Conservation (phyloP, 202 grass and related monocot species). For the Dendrocalamus latiflorus region DNA sequence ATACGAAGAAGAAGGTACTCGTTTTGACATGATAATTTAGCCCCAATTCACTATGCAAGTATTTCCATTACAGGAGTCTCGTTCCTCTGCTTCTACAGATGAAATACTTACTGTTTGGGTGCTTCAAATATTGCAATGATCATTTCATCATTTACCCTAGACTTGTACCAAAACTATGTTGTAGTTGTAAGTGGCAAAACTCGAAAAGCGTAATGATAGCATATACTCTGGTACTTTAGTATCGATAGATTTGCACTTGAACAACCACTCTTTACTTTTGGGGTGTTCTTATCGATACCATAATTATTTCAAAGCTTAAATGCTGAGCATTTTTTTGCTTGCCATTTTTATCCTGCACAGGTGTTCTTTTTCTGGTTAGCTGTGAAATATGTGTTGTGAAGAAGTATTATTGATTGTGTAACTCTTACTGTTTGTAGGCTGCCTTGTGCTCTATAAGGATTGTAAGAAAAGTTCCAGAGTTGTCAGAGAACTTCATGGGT, state of each 20-base stretch:
- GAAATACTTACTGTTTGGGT: not conserved
- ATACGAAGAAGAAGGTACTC: constrained; percentile 93
- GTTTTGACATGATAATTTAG: not conserved
- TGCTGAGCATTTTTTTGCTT: not conserved
- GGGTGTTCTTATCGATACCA: not conserved
- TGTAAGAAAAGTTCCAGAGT: constrained; percentile 92
- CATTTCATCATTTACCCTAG: not conserved
- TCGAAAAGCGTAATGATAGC: not conserved
- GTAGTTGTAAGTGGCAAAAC: not conserved
- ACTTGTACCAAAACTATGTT: not conserved
- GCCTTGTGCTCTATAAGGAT: constrained; percentile 94
- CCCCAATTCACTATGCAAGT: not conserved
- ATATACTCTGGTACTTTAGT: not conserved
- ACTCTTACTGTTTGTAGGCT: constrained; percentile 50
- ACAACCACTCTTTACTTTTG: not conserved
- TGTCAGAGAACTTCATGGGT: constrained; percentile 86
- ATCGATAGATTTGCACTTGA: not conserved
- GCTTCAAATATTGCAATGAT: not conserved
- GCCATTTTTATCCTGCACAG: not conserved
- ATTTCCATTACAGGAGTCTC: not conserved
- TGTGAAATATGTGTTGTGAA: constrained; percentile 9
- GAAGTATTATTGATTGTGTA: constrained; percentile 12
- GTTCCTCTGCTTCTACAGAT: not conserved
- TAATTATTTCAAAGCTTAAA: not conserved
- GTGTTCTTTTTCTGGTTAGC: not conserved